Conservation (phyloP, 2,329 filamentous ascomycete species). For the Diaporthe caulivora region DNA sequence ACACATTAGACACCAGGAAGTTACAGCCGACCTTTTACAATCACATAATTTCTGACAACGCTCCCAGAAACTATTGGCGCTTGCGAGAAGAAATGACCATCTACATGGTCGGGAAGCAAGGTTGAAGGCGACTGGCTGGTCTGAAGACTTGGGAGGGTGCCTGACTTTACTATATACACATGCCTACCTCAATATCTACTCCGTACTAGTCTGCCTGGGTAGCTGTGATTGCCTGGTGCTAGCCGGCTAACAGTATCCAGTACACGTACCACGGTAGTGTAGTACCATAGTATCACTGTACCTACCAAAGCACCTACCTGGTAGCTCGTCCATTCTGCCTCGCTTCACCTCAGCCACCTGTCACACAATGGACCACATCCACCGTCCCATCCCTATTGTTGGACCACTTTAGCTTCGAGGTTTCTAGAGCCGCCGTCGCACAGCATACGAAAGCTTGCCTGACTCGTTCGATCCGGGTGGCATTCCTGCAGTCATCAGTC, state of each 20-base stretch:
- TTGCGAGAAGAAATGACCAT: too few relatives aligned
- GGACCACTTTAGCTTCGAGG: constrained; percentile 9
- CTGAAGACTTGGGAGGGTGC: background rate
- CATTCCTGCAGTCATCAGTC: background rate
- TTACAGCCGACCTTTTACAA: background rate
- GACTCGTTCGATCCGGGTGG: constrained; percentile 15
- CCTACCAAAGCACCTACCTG: too few relatives aligned
- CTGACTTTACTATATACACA: background rate
- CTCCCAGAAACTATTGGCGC: too few relatives aligned
- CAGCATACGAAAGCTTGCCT: constrained; percentile 25
- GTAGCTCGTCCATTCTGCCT: background rate
- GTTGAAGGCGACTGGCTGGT: background rate
- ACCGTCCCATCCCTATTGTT: constrained; percentile 1
- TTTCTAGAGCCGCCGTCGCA: constrained; percentile 22
- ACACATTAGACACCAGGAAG: background rate
- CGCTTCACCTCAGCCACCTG: constrained; percentile 9
- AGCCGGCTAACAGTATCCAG: constrained; percentile 9
- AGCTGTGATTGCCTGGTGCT: background rate
- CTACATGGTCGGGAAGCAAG: background rate
- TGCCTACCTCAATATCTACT: background rate
- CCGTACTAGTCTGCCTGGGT: background rate
- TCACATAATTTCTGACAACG: too few relatives aligned
- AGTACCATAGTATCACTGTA: too few relatives aligned
- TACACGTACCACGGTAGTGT: too few relatives aligned
- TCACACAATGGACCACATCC: background rate